Conservation (phyloP, 495 filamentous ascomycete genomes). For the Mytilinidion resinicola region DNA sequence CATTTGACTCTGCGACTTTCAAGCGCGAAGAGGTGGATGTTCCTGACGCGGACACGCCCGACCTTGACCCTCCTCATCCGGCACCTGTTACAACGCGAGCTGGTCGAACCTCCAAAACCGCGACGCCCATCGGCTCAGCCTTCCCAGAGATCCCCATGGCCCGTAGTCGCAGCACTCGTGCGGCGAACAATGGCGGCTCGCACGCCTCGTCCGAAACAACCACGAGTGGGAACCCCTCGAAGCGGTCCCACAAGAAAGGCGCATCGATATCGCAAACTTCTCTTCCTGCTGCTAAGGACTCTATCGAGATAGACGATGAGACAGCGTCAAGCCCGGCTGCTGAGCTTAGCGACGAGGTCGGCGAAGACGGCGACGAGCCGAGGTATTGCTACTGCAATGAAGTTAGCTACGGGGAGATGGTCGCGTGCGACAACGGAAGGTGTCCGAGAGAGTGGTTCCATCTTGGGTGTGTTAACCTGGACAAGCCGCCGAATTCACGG, state of each 20-base stretch:
- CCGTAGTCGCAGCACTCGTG: slow-evolving; percentile 24
- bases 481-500: slow-evolving; percentile 65
- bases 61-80: slow-evolving; percentile 12
- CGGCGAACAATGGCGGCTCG: slow-evolving; percentile 19
- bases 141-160: slow-evolving; percentile 27
- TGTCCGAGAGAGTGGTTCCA: slow-evolving; percentile 97
- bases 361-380: slow-evolving; percentile 72
- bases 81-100: slow-evolving; percentile 19
- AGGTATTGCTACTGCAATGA: slow-evolving; percentile 90
- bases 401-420: slow-evolving; percentile 95
- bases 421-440: slow-evolving; percentile 85
- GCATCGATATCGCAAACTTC: slow-evolving; percentile 3
- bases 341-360: slow-evolving; percentile 35
- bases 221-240: slow-evolving; percentile 17
- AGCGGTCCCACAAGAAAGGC: slow-evolving; percentile 16
- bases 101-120: slow-evolving; percentile 28
- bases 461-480: slow-evolving; percentile 82
- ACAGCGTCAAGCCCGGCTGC: slow-evolving; percentile 12
- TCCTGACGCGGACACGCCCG: slow-evolving; percentile 15
- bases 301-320: slow-evolving; percentile 2
- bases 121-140: slow-evolving; percentile 24
- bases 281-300: slow-evolving; percentile 6
- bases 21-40: slow-evolving; percentile 26
- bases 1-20: slow-evolving; percentile 12
- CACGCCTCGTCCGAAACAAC: slow-evolving; percentile 22